Conservation (phyloP, 2,329 filamentous ascomycete species). For the Plenodomus biglobosus region DNA sequence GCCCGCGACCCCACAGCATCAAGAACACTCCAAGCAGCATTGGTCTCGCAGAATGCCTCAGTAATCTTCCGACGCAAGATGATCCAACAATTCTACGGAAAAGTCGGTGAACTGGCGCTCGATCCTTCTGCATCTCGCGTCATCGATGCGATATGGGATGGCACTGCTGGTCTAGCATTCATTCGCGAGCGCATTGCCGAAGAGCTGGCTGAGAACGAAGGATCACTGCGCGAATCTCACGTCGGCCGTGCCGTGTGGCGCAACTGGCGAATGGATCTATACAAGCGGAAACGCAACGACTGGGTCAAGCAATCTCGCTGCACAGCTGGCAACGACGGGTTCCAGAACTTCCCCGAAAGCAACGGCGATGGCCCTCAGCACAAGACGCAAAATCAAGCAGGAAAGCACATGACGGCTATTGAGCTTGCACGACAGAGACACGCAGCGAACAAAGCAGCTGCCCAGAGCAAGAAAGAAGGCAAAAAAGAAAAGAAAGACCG, state of each 20-base stretch:
- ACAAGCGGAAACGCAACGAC: slow-evolving; percentile 62
- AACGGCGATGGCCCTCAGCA: slow-evolving; percentile 19
- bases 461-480: slow-evolving; percentile 29
- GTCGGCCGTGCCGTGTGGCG: slow-evolving; percentile 70
- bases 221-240: slow-evolving; percentile 63
- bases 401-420: slow-evolving; percentile 45
- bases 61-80: slow-evolving; percentile 64
- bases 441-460: slow-evolving; percentile 49
- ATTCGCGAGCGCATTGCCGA: slow-evolving; percentile 68
- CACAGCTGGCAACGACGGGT: slow-evolving; percentile 54
- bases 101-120: slow-evolving; percentile 62
- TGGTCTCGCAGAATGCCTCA: slow-evolving; percentile 57
- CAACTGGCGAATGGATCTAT: slow-evolving; percentile 74
- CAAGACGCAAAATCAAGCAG: slow-evolving; percentile 17
- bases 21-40: slow-evolving; percentile 65
- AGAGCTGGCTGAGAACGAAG: slow-evolving; percentile 62
- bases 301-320: slow-evolving; percentile 65
- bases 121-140: slow-evolving; percentile 67
- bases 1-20: slow-evolving; percentile 62
- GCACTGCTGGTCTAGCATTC: slow-evolving; percentile 64
- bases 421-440: slow-evolving; percentile 61
- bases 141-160: slow-evolving; percentile 66
- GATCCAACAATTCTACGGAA: slow-evolving; percentile 63
- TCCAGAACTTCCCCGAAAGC: slow-evolving; percentile 53
- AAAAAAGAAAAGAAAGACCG: slow-evolving; percentile 27